phyloP scores from a whole-genome alignment of 2,329 filamentous ascomycete genomes.

The Diaporthe destruens region DNA sequence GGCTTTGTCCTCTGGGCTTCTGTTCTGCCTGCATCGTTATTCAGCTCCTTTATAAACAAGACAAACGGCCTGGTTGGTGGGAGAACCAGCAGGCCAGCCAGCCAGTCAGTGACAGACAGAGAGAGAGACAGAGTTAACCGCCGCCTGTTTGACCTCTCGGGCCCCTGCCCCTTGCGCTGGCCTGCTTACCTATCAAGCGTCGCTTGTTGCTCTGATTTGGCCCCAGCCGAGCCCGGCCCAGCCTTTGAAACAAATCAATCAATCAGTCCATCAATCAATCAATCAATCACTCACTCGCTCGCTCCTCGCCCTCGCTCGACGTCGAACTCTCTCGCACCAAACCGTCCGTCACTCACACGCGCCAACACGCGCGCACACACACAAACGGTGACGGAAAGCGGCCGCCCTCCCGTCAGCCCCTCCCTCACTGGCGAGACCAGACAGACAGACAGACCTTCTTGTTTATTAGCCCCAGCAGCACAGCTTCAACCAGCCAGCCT shows the following conservation, averaged over 20 bases:
- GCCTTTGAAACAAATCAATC: constrained; percentile 33
- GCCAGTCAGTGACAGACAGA: neutral
- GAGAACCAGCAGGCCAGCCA: constrained; percentile 12
- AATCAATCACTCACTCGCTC: constrained; percentile 6
- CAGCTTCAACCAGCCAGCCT: neutral
- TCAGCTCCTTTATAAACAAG: neutral
- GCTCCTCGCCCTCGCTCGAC: constrained; percentile 24
- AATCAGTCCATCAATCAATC: neutral
- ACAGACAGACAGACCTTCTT: neutral
- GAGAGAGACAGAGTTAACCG: too few relatives aligned
- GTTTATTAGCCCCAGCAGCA: neutral
- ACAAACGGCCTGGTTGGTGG: constrained; percentile 1
- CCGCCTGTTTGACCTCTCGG: neutral
- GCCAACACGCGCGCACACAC: neutral
- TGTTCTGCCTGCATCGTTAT: neutral
- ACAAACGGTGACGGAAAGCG: constrained; percentile 26
- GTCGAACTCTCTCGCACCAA: constrained; percentile 12
- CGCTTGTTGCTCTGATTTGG: constrained; percentile 8
- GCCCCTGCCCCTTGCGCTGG: constrained; percentile 2
- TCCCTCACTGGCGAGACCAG: too few relatives aligned
- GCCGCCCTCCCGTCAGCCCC: neutral
- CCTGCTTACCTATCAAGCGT: neutral
- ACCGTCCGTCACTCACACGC: neutral
- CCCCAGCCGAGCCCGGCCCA: constrained; percentile 25
- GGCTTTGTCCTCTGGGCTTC: constrained; percentile 17